phyloP scores from a whole-genome alignment of 768 basidiomycete genomes.

The Pisolithus albus region DNA sequence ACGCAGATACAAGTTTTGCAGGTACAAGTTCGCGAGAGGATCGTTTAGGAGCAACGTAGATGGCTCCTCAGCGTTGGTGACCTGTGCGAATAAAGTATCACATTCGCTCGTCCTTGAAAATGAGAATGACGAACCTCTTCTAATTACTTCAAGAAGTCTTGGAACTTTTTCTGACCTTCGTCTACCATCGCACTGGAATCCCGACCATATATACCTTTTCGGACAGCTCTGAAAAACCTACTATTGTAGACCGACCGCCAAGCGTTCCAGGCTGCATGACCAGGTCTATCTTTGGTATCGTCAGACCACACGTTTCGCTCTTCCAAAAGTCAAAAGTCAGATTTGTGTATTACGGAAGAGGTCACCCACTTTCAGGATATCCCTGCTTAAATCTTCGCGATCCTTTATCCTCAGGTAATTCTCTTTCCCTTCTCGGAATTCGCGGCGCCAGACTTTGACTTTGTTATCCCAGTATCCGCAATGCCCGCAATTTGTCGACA shows the following conservation, averaged over 20 bases:
- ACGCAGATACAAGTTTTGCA: slow-evolving; percentile 96
- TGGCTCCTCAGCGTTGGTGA: slow-evolving; percentile 68
- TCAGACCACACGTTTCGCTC: slow-evolving; percentile 87
- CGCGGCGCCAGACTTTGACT: slow-evolving; percentile 92
- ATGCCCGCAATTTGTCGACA: slow-evolving; percentile 93
- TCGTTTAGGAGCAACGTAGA: slow-evolving; percentile 96
- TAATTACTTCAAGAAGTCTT: slow-evolving; percentile 65
- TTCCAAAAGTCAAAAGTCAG: slow-evolving; percentile 24
- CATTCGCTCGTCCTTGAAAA: background rate
- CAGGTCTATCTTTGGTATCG: slow-evolving; percentile 82
- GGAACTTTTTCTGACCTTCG: slow-evolving; percentile 53
- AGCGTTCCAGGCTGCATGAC: slow-evolving; percentile 88
- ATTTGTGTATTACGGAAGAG: background rate
- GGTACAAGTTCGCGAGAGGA: slow-evolving; percentile 89
- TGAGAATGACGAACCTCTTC: slow-evolving; percentile 49
- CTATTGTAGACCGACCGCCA: slow-evolving; percentile 94
- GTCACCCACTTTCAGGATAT: slow-evolving; percentile 78
- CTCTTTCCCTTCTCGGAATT: slow-evolving; percentile 83
- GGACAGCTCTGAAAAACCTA: slow-evolving; percentile 88
- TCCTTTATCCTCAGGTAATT: slow-evolving; percentile 90
- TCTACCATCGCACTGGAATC: slow-evolving; percentile 43
- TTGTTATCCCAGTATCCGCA: slow-evolving; percentile 98
- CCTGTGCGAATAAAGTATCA: slow-evolving; percentile 33
- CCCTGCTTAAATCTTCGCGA: slow-evolving; percentile 84
- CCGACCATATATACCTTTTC: slow-evolving; percentile 77